Conservation (phyloP, 768 basidiomycete species). For the Trametes cubensis region DNA sequence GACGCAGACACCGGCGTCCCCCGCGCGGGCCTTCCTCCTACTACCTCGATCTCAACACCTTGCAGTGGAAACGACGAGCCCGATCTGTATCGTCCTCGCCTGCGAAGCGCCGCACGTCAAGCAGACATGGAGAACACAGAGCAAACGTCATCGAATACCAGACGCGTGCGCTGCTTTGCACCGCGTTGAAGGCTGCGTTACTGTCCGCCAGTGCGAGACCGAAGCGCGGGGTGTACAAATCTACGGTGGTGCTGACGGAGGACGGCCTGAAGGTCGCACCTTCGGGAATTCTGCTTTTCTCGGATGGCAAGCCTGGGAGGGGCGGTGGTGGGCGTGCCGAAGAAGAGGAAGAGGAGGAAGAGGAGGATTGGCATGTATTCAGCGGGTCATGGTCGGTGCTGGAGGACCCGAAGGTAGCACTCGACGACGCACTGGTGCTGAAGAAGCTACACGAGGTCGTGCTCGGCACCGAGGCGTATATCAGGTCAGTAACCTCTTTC, state of each 20-base stretch:
- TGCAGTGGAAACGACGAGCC: conserved; percentile 15
- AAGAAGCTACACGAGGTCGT: conserved; percentile 21
- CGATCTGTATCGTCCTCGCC: conserved; percentile 10
- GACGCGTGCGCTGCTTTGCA: background rate
- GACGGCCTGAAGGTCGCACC: conserved; percentile 9
- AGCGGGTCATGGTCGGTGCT: conserved; percentile 15
- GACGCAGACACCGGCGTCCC: background rate
- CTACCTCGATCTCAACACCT: conserved; percentile 17
- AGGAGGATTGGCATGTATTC: conserved; percentile 6
- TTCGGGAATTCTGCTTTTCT: conserved; percentile 13
- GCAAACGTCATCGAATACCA: conserved; percentile 3
- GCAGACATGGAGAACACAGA: background rate
- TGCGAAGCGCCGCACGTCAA: background rate
- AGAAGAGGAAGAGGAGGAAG: background rate
- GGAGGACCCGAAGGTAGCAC: background rate
- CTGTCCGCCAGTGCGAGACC: background rate
- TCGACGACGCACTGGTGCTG: conserved; percentile 16
- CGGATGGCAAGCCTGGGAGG: background rate
- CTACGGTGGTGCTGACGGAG: background rate
- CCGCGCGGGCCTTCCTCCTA: background rate
- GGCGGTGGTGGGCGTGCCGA: no score
- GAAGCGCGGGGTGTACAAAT: background rate
- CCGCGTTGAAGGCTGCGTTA: background rate
- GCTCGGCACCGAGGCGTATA: background rate
- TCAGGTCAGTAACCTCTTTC: conserved; percentile 2